Evolutionary conservation across 441 rosid genomes (phyloP), one percentile per base, ranked within the genome.

Genomic region (Erodium texanum): DNA sequence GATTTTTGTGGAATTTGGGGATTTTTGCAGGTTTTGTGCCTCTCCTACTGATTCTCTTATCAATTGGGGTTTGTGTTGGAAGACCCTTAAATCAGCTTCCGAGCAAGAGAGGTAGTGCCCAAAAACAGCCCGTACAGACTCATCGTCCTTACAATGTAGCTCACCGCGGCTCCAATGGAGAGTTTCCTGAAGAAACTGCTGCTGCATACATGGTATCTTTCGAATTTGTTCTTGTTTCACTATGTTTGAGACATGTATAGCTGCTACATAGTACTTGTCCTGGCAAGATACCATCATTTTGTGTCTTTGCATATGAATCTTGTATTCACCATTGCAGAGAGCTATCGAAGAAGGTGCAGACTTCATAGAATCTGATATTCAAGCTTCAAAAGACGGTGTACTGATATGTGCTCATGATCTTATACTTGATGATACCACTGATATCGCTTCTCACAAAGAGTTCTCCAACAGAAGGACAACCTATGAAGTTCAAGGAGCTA

Each of bases 121-220:
- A 36, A 6, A 67, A 59, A 52, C 66, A 45, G 6, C 56, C 70
- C 14, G 45, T 74, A 16, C 77, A 70, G 68, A 69, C 70, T 2
- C 66, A 19, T 14, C 73, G 70, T n/a, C 58, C 73, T 1, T 74
- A 70, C 54, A 74, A 74, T 23, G 22, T 74, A 3, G 73, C 73
- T 10, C 77, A 74, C 27, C 69, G 77, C 6, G 77, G 77, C 3
- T 48, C 73, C 1, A 69, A 70, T 14, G 77, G 77, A n/a, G 73
- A 69, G 73, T 29, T 69, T 48, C 77, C 73, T 20, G 73, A 74
- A 66, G 77, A 69, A 66, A 74, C 77, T 1, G 73, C 77, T 24
- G 10, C 73, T 24, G 73, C 70, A 15, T 74, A 74, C 70, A 38
- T 69, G 72, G 76, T 73, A 29, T 38, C 24, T 5, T 7, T 50